Evolutionary conservation across 495 filamentous ascomycete species (phyloP).

Genomic region (Polyplosphaeria fusca): DNA sequence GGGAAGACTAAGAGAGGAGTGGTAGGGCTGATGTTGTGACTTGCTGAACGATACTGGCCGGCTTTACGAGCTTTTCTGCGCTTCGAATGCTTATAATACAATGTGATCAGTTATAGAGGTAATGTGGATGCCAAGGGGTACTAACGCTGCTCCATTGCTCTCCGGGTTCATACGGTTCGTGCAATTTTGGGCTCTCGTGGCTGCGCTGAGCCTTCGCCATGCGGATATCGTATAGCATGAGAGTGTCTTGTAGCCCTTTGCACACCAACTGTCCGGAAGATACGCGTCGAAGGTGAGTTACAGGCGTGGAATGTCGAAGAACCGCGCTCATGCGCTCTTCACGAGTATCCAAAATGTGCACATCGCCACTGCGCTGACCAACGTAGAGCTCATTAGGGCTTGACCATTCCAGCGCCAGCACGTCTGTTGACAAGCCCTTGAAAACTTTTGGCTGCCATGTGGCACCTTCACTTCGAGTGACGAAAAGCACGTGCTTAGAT

Average conservation of each 20-base stretch:
- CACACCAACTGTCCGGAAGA: slow-evolving; percentile 31
- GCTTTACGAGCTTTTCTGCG: too few species aligned
- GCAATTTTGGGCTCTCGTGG: too few species aligned
- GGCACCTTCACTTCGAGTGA: neutral
- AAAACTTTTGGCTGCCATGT: slow-evolving; percentile 1
- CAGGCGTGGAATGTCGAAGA: slow-evolving; percentile 24
- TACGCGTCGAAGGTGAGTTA: slow-evolving; percentile 24
- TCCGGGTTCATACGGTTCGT: too few species aligned
- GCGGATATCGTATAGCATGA: slow-evolving; percentile 38
- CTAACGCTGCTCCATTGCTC: too few species aligned
- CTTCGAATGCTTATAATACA: too few species aligned
- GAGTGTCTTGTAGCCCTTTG: slow-evolving; percentile 26
- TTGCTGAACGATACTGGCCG: too few species aligned
- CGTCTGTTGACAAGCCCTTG: slow-evolving; percentile 15
- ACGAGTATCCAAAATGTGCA: slow-evolving; percentile 34
- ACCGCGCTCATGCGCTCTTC: slow-evolving; percentile 2
- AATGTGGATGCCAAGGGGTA: too few species aligned
- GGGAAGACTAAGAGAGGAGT: slow-evolving; percentile 20
- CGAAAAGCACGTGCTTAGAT: neutral
- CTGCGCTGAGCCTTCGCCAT: slow-evolving; percentile 1
- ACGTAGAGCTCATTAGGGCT: slow-evolving; percentile 16
- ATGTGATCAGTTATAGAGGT: too few species aligned
- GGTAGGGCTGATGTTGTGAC: neutral
- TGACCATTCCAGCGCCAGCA: slow-evolving; percentile 36
- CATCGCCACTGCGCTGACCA: slow-evolving; percentile 29